Evolutionary conservation across 257 asterid genomes (phyloP).

Genomic region (Prunella vulgaris): DNA sequence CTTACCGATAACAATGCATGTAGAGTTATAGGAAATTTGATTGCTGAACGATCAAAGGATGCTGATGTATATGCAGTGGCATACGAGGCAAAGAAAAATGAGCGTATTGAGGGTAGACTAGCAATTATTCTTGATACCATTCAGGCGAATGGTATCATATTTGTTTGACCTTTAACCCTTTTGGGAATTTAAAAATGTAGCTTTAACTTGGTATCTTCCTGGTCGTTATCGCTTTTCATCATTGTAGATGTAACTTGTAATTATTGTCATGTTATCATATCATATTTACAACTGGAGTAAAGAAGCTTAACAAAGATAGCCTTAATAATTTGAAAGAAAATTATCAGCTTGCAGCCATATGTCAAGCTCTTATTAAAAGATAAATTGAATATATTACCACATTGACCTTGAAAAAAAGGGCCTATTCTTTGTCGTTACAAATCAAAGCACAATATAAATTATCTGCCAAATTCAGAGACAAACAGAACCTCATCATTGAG

Average conservation of each 20-base stretch:
- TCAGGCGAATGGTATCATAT: slow-evolving; percentile 68
- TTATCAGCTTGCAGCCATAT: no score
- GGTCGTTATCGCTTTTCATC: neutral
- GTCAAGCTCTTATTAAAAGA: no score
- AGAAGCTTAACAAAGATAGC: neutral
- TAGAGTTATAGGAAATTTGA: slow-evolving; percentile 70
- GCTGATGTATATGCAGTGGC: slow-evolving; percentile 90
- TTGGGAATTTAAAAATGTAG: neutral
- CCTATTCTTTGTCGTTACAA: no score
- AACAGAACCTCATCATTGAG: neutral
- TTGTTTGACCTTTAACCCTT: slow-evolving; percentile 32
- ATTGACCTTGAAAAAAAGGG: neutral
- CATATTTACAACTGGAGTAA: neutral
- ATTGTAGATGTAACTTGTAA: neutral
- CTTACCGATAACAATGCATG: slow-evolving; percentile 75
- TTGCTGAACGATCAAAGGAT: slow-evolving; percentile 91
- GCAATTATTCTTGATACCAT: slow-evolving; percentile 82
- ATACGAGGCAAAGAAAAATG: slow-evolving; percentile 68
- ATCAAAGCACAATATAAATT: no score
- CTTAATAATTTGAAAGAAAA: no score
- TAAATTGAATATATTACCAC: neutral
- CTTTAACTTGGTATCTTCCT: no score
- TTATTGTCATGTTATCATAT: neutral
- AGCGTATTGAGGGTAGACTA: slow-evolving; percentile 75
- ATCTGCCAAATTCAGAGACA: no score